phyloP scores from a whole-genome alignment of 768 basidiomycete genomes.

The Kondoa subrosea region DNA sequence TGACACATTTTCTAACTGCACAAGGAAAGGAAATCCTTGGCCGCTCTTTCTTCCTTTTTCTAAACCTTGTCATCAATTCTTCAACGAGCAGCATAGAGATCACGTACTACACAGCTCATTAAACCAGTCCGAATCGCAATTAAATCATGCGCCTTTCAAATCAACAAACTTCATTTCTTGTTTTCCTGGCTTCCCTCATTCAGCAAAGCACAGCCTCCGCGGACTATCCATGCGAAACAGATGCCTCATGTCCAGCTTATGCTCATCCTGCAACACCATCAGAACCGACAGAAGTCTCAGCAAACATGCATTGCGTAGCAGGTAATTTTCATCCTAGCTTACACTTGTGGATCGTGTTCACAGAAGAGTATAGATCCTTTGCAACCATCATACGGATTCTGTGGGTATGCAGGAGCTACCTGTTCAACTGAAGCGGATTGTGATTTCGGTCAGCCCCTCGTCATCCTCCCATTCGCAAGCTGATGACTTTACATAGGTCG shows the following conservation, averaged over 20 bases:
- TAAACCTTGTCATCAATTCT: too few species aligned
- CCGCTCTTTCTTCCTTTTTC: too few species aligned
- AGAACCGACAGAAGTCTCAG: neutral
- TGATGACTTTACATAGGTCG: neutral
- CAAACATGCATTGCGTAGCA: neutral
- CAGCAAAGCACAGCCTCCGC: neutral
- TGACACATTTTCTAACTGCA: too few species aligned
- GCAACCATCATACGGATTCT: conserved; percentile 21
- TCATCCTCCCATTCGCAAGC: neutral
- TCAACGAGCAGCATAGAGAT: too few species aligned
- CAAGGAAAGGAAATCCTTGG: too few species aligned
- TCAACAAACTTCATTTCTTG: neutral
- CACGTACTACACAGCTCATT: too few species aligned
- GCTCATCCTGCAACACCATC: neutral
- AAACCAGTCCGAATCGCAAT: too few species aligned
- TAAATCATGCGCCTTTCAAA: too few species aligned
- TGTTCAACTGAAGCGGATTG: conserved; percentile 20
- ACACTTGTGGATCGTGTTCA: neutral
- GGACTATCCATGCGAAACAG: neutral
- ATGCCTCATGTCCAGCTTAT: neutral
- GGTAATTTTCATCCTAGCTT: neutral
- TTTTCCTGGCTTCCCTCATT: neutral
- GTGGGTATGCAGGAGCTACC: conserved; percentile 21
- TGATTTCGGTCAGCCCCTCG: conserved; percentile 22
- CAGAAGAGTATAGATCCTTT: conserved; percentile 15